Conservation (phyloP, 179 eudicot species). For the Heliamphora pulchella region DNA sequence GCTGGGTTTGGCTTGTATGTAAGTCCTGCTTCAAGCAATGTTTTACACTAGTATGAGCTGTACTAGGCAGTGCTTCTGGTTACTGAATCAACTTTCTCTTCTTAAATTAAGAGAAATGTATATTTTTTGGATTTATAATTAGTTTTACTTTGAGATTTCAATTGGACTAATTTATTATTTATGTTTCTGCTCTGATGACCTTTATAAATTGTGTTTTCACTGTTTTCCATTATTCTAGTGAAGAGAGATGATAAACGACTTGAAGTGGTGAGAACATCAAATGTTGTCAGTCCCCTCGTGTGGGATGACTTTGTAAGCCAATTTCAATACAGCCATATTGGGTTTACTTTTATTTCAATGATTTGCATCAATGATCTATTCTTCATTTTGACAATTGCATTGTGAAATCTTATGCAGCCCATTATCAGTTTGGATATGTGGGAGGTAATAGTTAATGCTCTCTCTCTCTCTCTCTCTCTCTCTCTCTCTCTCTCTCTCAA, state of each 20-base stretch:
- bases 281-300: constrained; percentile 68
- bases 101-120: neutral
- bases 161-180: constrained; percentile 21
- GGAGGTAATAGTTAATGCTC: constrained; percentile 54
- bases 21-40: constrained; percentile 29
- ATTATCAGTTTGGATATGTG: constrained; percentile 76
- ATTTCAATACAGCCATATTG: neutral
- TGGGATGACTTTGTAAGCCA: constrained; percentile 80
- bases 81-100: neutral
- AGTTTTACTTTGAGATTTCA: neutral
- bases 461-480: constrained; percentile 18
- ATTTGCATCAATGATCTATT: neutral
- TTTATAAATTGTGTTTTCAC: constrained; percentile 6
- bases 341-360: constrained; percentile 1
- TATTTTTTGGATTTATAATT: neutral
- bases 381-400: neutral
- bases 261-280: constrained; percentile 65
- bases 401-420: constrained; percentile 51
- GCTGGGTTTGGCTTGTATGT: constrained; percentile 97
- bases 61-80: neutral
- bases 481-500: neutral
- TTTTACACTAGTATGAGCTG: neutral
- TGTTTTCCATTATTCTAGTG: constrained; percentile 38
- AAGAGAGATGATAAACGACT: constrained; percentile 68
- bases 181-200: constrained; percentile 25